Percentiles rank a stretch among this genome's conserved stretches.
These are phyloP conservation scores for Neurospora sp. DNA, from an alignment of 495 filamentous ascomycete genomes.

Conservation along the genomic window DNA sequence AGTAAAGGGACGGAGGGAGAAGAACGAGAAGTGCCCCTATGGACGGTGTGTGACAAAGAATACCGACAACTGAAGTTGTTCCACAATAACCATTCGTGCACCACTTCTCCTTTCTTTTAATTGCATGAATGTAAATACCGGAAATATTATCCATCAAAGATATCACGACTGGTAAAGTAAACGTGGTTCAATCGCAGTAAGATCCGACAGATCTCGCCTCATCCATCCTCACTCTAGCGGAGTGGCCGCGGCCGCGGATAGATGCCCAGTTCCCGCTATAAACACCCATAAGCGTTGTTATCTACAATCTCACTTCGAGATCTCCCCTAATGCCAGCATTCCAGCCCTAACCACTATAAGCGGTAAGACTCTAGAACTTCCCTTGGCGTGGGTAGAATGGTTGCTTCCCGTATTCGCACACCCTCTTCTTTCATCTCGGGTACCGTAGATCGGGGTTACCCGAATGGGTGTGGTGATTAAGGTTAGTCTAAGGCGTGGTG, in stretches of 20 bases:
- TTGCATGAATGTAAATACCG: too few species aligned
- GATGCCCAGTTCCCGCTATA: not conserved
- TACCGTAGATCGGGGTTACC: not conserved
- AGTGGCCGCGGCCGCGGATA: too few species aligned
- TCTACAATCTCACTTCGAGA: not conserved
- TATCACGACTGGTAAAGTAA: not conserved
- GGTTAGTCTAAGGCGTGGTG: not conserved
- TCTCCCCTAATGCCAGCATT: not conserved
- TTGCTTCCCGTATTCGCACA: not conserved
- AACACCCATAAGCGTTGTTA: not conserved
- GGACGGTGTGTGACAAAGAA: too few species aligned
- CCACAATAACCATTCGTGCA: too few species aligned
- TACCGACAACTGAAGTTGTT: too few species aligned
- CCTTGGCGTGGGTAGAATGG: not conserved
- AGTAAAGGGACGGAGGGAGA: too few species aligned
- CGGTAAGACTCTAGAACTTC: not conserved
- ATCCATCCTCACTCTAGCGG: not conserved
- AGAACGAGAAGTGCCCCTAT: too few species aligned
- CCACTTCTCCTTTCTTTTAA: too few species aligned
- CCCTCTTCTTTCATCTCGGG: not conserved
- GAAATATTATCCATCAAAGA: not conserved
- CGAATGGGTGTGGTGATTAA: not conserved
- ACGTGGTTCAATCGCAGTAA: not conserved
- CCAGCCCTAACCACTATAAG: not conserved
- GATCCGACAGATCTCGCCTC: not conserved